Base-by-base conservation (phyloP, 345 rosid species). In the Triadica sebifera region DNA sequence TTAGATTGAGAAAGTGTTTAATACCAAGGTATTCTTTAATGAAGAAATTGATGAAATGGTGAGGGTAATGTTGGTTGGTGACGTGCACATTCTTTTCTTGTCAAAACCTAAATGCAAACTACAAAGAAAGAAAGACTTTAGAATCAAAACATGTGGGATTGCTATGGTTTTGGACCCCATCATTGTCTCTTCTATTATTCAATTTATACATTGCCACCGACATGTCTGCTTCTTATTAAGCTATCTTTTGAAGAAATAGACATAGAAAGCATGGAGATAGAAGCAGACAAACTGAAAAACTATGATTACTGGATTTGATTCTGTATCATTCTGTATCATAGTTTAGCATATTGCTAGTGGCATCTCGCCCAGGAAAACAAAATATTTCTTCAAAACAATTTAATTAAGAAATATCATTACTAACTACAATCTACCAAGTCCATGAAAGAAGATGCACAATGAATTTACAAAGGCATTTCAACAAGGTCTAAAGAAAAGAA, bases 141-240 rank as follows among this genome's bases (percentile, higher is more conserved):
- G 34, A 29, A 29, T 29, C 34, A 29, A 29, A 29, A 2, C 34
- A 29, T 29, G 34, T 29, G 34, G 34, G 34, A 29, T 29, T 74
- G 71, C 69, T 74, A 62, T 64, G 74, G 52, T 53, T 58, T 79
- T 71, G 50, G 3, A n/a, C 75, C 78, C 25, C 13, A 20, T 5
- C 67, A 41, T 16, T 51, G 65, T 70, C 65, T 50, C 3, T 3
- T 52, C 9, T 37, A 37, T 19, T 43, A 19, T 19, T 25, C 15
- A 52, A 29, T 15, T 19, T 19, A 29, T 19, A 37, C 34, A 43
- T 6, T 11, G 15, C 9, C 34, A 47, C 79, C 38, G 70, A 74
- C 73, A 65, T 3, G 51, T 22, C 56, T 20, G 47, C 65, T 16
- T 12, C 56, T 25, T 17, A 17, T 37, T 5, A 17, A 19, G 43